Percentiles rank a stretch among this genome's conserved stretches.
Evolutionary conservation across 352 stramenopile species (phyloP).

Genomic region (Globisporangium solare): DNA sequence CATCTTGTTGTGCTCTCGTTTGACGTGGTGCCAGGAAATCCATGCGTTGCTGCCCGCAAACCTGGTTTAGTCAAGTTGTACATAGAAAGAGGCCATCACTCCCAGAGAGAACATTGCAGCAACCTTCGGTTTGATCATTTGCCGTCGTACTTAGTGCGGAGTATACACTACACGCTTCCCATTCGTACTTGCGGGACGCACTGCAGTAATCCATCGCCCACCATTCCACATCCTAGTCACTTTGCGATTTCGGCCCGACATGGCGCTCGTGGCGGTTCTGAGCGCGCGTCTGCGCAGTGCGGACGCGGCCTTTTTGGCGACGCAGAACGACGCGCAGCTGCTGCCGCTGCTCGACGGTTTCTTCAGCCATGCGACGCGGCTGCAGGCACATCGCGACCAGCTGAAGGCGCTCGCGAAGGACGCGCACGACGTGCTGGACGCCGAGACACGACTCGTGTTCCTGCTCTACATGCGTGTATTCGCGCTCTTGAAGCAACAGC

Average conservation of each 20-base stretch:
- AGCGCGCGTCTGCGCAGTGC: slow-evolving; percentile 6
- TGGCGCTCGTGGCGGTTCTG: slow-evolving; percentile 4
- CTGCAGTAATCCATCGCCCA: too few relatives aligned
- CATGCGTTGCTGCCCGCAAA: too few relatives aligned
- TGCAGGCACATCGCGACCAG: slow-evolving; percentile 10
- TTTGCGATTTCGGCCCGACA: not conserved
- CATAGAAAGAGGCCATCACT: too few relatives aligned
- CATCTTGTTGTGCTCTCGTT: too few relatives aligned
- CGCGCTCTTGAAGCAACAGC: not conserved
- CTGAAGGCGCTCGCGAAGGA: slow-evolving; percentile 10
- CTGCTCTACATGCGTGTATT: slow-evolving; percentile 15
- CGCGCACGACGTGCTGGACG: slow-evolving; percentile 5
- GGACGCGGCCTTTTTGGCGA: slow-evolving; percentile 9
- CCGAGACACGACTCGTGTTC: slow-evolving; percentile 10
- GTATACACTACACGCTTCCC: too few relatives aligned
- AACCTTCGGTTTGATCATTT: too few relatives aligned
- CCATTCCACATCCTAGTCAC: too few relatives aligned
- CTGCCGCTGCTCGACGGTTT: slow-evolving; percentile 9
- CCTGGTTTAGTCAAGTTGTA: too few relatives aligned
- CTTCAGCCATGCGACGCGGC: slow-evolving; percentile 6
- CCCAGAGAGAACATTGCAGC: too few relatives aligned
- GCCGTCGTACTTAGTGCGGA: too few relatives aligned
- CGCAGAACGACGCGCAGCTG: not conserved
- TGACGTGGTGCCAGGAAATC: too few relatives aligned
- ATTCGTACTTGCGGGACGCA: too few relatives aligned